A percentile compares a stretch with the other conserved stretches of the same genome.
phyloP scores from a whole-genome alignment of 805 yeast species.

The Candida adriatica region DNA sequence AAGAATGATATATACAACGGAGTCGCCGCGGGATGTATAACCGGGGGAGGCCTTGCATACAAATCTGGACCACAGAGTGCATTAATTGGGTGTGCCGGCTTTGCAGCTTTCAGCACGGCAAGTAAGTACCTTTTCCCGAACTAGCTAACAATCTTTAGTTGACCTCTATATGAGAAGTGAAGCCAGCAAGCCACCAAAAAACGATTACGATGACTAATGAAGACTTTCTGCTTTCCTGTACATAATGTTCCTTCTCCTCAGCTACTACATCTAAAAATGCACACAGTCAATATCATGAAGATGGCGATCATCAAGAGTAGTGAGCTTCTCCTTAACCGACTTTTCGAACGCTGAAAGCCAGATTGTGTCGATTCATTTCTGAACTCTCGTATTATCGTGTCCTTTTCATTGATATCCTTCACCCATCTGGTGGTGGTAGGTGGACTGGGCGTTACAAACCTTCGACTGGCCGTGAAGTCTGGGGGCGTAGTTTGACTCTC shows the following conservation, averaged over 20 bases:
- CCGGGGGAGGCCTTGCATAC: constrained; percentile 93
- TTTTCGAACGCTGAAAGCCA: background rate
- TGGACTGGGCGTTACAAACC: too few species aligned
- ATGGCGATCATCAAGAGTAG: too few species aligned
- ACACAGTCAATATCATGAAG: too few species aligned
- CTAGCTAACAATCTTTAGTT: constrained; percentile 24
- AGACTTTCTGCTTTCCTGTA: background rate
- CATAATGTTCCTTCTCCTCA: too few species aligned
- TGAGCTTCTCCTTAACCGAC: background rate
- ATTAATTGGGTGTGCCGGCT: constrained; percentile 89
- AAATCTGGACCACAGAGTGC: constrained; percentile 95
- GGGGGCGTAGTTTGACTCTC: too few species aligned
- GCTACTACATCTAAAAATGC: too few species aligned
- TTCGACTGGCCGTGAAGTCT: too few species aligned
- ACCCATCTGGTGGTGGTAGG: background rate
- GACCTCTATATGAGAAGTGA: constrained; percentile 66
- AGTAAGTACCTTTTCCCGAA: constrained; percentile 17
- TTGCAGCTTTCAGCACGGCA: constrained; percentile 91
- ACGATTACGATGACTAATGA: constrained; percentile 3
- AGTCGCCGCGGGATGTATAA: constrained; percentile 86
- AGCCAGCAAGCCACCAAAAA: constrained; percentile 2
- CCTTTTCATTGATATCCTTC: constrained; percentile 1
- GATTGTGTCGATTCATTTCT: background rate
- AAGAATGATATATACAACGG: constrained; percentile 92
- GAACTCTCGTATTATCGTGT: constrained; percentile 5